Base-by-base conservation (phyloP, 305 asterid species). In the Stenogyne calaminthoides region DNA sequence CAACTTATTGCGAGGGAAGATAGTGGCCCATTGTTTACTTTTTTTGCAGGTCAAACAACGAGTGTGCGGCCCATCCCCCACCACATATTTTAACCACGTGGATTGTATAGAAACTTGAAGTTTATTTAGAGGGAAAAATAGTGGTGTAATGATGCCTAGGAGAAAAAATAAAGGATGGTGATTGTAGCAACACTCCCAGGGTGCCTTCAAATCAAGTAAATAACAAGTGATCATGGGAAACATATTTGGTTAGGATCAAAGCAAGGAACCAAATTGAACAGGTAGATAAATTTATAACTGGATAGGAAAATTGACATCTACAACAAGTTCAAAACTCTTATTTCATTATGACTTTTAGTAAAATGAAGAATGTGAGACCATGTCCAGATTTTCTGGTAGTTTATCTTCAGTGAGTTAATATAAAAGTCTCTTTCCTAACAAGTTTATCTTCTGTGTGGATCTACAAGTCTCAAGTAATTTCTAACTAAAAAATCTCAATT, bases 371-470 rank as follows among this genome's bases (percentile, higher is more conserved):
- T 14, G 18, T 16, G 42, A 54, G 37, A 67, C 12, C 14, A 47
- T 47, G 54, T 14, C 46, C 47, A 49, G 34, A 51, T n/a, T 67
- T 47, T 67, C 72, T 0, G 61, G 47, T 15, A 10, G 72, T 32
- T 51, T 5, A 67, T 67, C 61, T 64, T 11, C 69, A 10, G 46
- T 40, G 34, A 19, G 11, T 39, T 6, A 20, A 19, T 11, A 9
- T 10, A 51, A 14, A 49, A 49, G 20, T 49, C 56, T n/a, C 9
- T 6, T 44, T 44, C 16, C 15, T 44, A 44, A 44, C 16, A 44
- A 44, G 51, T 44, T 12, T 44, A 3, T 44, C 51, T 39, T 39
- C 46, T 39, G 46, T 7, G 42, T 60, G 73, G 9, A 34, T 14
- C 15, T 3, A 20, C 29, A 29, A 36, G 42, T 54, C 20, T 37